Percentiles rank a stretch among this genome's conserved stretches.
These are phyloP conservation scores for Setaria viridis DNA, from an alignment of 202 grass and related monocot species.

Conservation along the genomic window DNA sequence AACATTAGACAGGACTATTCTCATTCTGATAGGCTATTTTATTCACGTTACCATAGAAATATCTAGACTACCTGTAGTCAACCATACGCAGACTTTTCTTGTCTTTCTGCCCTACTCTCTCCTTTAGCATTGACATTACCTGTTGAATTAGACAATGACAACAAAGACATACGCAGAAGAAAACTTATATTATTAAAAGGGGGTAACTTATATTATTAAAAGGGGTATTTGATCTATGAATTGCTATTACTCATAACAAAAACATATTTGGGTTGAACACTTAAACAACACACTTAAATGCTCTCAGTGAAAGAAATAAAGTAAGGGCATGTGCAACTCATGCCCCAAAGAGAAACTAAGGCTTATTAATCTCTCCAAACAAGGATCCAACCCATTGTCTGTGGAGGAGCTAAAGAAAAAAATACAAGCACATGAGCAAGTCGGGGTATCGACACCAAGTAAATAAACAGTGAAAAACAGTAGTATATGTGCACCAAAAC, in stretches of 20 bases:
- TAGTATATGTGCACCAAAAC: not conserved
- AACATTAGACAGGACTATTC: not conserved
- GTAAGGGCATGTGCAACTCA: not conserved
- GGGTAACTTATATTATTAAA: not conserved
- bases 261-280: slow-evolving; percentile 9
- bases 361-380: not conserved
- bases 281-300: slow-evolving; percentile 11
- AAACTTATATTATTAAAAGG: not conserved
- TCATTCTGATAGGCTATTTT: slow-evolving; percentile 3
- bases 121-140: slow-evolving; percentile 88
- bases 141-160: slow-evolving; percentile 41
- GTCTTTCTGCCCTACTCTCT: slow-evolving; percentile 82
- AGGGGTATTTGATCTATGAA: not conserved
- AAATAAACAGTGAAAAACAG: not conserved
- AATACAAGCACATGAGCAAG: not conserved
- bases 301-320: slow-evolving; percentile 10
- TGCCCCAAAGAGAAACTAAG: not conserved
- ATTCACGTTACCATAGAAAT: not conserved
- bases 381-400: not conserved
- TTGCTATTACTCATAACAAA: not conserved
- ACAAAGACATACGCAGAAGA: slow-evolving; percentile 32
- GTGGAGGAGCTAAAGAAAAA: not conserved
- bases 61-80: slow-evolving; percentile 76
- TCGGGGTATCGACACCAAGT: not conserved
- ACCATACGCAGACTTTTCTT: slow-evolving; percentile 83